These are phyloP conservation scores for Tephrocybe rancida DNA, from an alignment of 768 basidiomycete genomes.

Conservation along the genomic window DNA sequence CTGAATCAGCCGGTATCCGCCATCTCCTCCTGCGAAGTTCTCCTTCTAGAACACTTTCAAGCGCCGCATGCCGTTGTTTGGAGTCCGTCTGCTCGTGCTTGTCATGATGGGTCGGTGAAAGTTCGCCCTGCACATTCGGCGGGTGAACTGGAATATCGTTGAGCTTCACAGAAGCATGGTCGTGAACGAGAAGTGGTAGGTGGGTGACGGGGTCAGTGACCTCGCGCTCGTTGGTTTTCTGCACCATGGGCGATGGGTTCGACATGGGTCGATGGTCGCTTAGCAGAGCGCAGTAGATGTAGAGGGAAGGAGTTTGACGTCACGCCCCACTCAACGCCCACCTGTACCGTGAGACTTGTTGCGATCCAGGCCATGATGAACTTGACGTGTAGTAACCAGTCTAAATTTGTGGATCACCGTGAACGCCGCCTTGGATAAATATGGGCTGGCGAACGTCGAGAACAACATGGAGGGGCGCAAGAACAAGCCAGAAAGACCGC, in stretches of 20 bases:
- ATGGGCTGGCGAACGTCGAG: no score
- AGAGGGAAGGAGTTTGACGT: not conserved
- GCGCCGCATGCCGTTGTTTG: constrained; percentile 23
- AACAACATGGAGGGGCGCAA: no score
- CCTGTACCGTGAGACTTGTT: not conserved
- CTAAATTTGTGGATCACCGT: not conserved
- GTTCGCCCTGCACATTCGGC: constrained; percentile 18
- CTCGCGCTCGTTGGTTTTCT: constrained; percentile 23
- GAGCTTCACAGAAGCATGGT: constrained; percentile 35
- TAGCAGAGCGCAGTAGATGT: not conserved
- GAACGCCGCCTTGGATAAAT: no score
- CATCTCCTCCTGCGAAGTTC: constrained; percentile 33
- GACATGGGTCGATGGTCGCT: not conserved
- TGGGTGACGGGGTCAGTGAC: constrained; percentile 47
- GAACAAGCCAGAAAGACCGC: no score
- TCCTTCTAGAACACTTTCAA: constrained; percentile 31
- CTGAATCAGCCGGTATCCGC: constrained; percentile 29
- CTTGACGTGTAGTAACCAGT: not conserved
- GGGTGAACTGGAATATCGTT: constrained; percentile 33
- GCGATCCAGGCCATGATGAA: not conserved
- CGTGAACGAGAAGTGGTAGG: constrained; percentile 35
- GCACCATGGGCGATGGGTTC: not conserved
- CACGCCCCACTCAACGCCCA: not conserved
- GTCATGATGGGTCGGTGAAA: constrained; percentile 16
- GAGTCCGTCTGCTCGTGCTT: constrained; percentile 19